These are phyloP conservation scores for Castanospermum australe DNA, from an alignment of 306 rosid genomes.

Conservation along the genomic window DNA sequence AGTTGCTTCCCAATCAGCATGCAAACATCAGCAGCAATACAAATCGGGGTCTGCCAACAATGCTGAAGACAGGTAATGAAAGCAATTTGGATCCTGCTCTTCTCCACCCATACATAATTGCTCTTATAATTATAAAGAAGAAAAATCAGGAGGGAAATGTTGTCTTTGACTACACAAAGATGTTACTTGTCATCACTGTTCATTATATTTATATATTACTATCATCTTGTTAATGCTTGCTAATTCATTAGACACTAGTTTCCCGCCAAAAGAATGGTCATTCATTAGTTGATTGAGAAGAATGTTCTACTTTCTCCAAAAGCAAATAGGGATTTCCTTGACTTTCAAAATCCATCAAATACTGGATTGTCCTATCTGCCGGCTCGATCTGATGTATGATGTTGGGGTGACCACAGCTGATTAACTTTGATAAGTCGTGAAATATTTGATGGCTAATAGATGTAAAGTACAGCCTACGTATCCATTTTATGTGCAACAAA, in stretches of 20 bases:
- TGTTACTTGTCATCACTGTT: background rate
- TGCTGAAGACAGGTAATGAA: background rate
- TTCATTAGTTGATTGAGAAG: background rate
- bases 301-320: constrained; percentile 6
- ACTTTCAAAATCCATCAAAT: background rate
- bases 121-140: too few relatives aligned
- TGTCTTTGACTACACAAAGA: background rate
- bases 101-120: background rate
- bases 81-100: background rate
- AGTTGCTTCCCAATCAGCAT: constrained; percentile 26
- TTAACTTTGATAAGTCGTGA: background rate
- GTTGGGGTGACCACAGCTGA: background rate
- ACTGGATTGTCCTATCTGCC: background rate
- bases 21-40: constrained; percentile 16
- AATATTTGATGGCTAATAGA: background rate
- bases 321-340: too few relatives aligned
- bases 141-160: background rate
- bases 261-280: constrained; percentile 21
- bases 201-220: background rate
- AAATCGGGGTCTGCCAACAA: background rate
- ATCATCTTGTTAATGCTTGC: constrained; percentile 34
- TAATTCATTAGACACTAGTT: constrained; percentile 27
- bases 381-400: background rate
- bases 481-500: background rate
- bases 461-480: background rate